Percentiles rank a stretch among this genome's conserved stretches.
phyloP scores from a whole-genome alignment of 192 early-diverging fungal genomes.

The Backusella tuberculispora region DNA sequence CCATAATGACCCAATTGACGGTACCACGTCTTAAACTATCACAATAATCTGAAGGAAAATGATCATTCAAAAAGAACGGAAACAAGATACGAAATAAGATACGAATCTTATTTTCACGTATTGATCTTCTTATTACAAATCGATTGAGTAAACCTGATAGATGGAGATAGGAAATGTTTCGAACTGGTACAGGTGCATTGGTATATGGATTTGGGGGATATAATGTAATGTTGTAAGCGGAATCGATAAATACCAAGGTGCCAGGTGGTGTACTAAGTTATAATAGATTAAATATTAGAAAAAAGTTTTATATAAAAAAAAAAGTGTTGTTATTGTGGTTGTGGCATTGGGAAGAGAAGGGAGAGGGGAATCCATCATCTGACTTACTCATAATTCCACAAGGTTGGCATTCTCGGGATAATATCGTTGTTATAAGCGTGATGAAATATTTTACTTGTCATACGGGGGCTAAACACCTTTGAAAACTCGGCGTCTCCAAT shows the following conservation, averaged over 20 bases:
- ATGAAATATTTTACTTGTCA: constrained; percentile 59
- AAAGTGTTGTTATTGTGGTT: no score
- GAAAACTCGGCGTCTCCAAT: constrained; percentile 57
- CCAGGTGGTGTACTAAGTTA: constrained; percentile 55
- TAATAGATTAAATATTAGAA: no score
- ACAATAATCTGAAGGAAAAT: constrained; percentile 57
- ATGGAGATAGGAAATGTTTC: constrained; percentile 57
- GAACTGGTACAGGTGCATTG: constrained; percentile 50
- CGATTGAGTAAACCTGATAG: constrained; percentile 55
- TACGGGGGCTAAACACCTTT: constrained; percentile 46
- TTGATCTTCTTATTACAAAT: constrained; percentile 47
- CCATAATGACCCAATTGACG: constrained; percentile 48
- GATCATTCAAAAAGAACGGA: constrained; percentile 60
- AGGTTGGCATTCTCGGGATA: not conserved
- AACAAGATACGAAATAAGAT: constrained; percentile 50
- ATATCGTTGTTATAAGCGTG: constrained; percentile 59
- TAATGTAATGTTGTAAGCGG: constrained; percentile 46
- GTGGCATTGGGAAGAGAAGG: no score
- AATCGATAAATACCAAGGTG: constrained; percentile 58
- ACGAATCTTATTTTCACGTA: constrained; percentile 48
- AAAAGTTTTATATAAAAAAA: no score
- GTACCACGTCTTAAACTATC: constrained; percentile 50
- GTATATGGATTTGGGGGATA: constrained; percentile 58
- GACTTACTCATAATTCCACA: constrained; percentile 16
- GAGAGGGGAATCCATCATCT: no score